Evolutionary conservation across 1,139 yeast species (phyloP), one percentile per base, ranked within the genome.

Genomic region (Pichia sorboxylosa): DNA sequence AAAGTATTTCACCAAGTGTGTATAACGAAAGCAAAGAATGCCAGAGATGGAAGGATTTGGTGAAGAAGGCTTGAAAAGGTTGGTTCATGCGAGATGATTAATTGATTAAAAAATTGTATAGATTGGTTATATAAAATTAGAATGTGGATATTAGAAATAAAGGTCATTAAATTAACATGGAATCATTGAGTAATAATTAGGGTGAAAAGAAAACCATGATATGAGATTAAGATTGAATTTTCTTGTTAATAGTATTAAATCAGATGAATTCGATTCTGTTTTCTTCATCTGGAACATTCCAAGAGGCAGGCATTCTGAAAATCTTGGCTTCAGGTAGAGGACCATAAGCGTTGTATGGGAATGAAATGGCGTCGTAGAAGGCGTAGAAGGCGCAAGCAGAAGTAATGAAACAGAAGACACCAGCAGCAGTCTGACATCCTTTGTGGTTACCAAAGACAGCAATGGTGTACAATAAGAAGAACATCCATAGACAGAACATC

Each of bases 331-430:
- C 51, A 33, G 56, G 57, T 30, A 51, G 19, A 13, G 47, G 39
- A 28, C 42, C 45, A 26, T 49, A 51, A n/a, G 52, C 43, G 33
- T 46, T 48, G 16, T 43, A 40, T 14, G 39, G 39, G 21, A 40
- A 37, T 26, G 36, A 30, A 31, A 53, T 32, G 27, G 54, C 57
- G 36, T 48, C 56, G 28, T 49, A 53, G 32, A 45, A 45, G 18
- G 47, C 58, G 44, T 65, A 66, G 57, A 59, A 65, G 1, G 67
- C 70, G 37, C 59, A 48, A 28, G 55, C 46, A 0, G 69, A 57
- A 27, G 67, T 52, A 19, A 66, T 49, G 36, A 64, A 57, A 13
- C 64, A 60, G 40, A 62, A 43, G 16, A 64, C 62, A 33, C 72
- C 73, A 18, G 70, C 60, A 27, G 66, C 72, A 34, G 54, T 57